phyloP scores from a whole-genome alignment of 2,329 filamentous ascomycete genomes.

The Cladosporium velox region DNA sequence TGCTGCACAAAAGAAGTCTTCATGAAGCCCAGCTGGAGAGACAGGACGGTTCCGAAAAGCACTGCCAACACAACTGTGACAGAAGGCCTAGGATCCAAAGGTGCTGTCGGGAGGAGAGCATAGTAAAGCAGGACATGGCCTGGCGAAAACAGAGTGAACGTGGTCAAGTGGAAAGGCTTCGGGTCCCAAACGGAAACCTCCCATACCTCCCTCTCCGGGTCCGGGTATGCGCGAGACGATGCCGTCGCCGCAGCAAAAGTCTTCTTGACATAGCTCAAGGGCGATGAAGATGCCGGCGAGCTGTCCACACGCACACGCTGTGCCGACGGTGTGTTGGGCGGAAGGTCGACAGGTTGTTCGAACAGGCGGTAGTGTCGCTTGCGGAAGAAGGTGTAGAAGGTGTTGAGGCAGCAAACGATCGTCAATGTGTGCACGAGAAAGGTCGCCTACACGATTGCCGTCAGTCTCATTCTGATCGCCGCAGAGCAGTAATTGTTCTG shows the following conservation, averaged over 20 bases:
- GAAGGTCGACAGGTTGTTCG: slow-evolving; percentile 76
- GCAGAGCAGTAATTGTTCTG: no score
- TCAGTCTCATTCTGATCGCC: no score
- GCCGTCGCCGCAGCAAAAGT: slow-evolving; percentile 68
- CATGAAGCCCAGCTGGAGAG: slow-evolving; percentile 73
- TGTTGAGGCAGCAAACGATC: slow-evolving; percentile 70
- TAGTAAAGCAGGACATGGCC: slow-evolving; percentile 90
- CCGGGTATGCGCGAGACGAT: slow-evolving; percentile 81
- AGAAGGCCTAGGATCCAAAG: slow-evolving; percentile 77
- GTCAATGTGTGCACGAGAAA: slow-evolving; percentile 71
- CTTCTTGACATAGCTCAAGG: slow-evolving; percentile 71
- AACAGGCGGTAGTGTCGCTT: slow-evolving; percentile 89
- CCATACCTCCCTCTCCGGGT: slow-evolving; percentile 86
- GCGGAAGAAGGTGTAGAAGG: slow-evolving; percentile 77
- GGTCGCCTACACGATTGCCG: no score
- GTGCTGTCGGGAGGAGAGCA: slow-evolving; percentile 77
- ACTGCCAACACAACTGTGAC: slow-evolving; percentile 82
- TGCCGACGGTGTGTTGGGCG: slow-evolving; percentile 79
- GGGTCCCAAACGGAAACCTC: slow-evolving; percentile 94
- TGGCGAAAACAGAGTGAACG: slow-evolving; percentile 91
- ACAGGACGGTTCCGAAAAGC: slow-evolving; percentile 73
- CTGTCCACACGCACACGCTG: slow-evolving; percentile 86
- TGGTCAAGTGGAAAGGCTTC: slow-evolving; percentile 73
- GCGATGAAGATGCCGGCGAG: slow-evolving; percentile 74
- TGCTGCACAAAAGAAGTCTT: slow-evolving; percentile 78